Evolutionary conservation across 1,284 basidiomycete species (phyloP).

Genomic region (Hypsizygus ulmarius): DNA sequence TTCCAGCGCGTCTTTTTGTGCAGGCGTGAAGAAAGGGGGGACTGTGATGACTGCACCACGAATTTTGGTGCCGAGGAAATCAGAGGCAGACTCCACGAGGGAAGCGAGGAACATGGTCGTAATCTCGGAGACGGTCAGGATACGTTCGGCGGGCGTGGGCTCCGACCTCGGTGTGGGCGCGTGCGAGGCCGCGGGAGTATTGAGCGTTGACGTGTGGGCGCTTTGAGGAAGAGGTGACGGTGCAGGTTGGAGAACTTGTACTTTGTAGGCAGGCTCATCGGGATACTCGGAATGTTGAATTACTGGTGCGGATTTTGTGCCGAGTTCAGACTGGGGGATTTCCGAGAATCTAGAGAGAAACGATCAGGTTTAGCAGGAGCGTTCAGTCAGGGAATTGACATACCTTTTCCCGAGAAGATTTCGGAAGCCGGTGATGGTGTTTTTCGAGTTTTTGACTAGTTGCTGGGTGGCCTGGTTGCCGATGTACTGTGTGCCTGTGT

Average conservation of each 20-base stretch:
- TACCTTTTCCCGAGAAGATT: slow-evolving; percentile 92
- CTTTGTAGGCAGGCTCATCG: slow-evolving; percentile 83
- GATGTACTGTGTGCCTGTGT: slow-evolving; percentile 66
- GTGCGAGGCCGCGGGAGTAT: slow-evolving; percentile 68
- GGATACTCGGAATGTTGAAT: slow-evolving; percentile 73
- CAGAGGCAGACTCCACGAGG: slow-evolving; percentile 85
- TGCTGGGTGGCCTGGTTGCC: slow-evolving; percentile 95
- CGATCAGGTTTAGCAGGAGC: background rate
- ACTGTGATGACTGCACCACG: slow-evolving; percentile 85
- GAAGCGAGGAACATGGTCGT: slow-evolving; percentile 85
- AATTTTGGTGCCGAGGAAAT: slow-evolving; percentile 86
- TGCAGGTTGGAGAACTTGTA: slow-evolving; percentile 76
- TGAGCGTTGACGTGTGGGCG: slow-evolving; percentile 40
- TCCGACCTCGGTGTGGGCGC: slow-evolving; percentile 77
- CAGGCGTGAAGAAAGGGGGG: slow-evolving; percentile 72
- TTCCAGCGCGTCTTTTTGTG: slow-evolving; percentile 71
- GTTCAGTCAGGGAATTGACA: slow-evolving; percentile 21
- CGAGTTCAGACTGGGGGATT: slow-evolving; percentile 52
- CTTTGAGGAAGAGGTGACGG: slow-evolving; percentile 52
- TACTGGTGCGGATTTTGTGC: slow-evolving; percentile 57
- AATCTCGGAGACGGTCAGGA: slow-evolving; percentile 83
- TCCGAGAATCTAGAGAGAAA: slow-evolving; percentile 64
- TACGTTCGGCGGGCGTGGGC: slow-evolving; percentile 71
- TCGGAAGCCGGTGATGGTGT: slow-evolving; percentile 93
- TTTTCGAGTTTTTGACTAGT: slow-evolving; percentile 92